Base-by-base conservation (phyloP, 2,329 filamentous ascomycete species). In the Penicillium corylophilum region DNA sequence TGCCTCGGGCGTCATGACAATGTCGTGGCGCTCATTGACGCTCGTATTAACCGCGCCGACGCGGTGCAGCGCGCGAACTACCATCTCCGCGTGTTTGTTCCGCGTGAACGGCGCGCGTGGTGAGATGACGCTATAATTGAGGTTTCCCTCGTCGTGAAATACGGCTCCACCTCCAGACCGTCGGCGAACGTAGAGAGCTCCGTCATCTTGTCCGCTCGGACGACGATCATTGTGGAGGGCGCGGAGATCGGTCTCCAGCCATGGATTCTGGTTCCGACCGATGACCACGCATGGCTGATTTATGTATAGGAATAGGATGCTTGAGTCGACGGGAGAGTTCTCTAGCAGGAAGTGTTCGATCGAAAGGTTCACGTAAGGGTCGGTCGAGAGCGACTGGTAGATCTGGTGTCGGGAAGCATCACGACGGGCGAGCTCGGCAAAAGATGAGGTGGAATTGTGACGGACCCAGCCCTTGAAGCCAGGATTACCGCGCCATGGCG, bases 211-310 rank as follows among this genome's bases (percentile, higher is more conserved):
- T 8, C 8, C 64, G 15, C 39, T 44, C 13, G 42, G 56, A 39
- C 56, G 62, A 29, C 56, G 68, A 59, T 65, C 71, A 69, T 55
- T 76, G 64, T 64, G 74, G 64, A 95, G 75, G 1, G 83, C 77
- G 35, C 74, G 74, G 8, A 96, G 79, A 68, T 95, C 89, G 55
- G 90, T 85, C 75, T 99, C 94, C 8, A 90, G 80, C 94, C 93
- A 99, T 48, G 94, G 94, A 70, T 99, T 99, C 76, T 99, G 94
- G 71, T 99, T 99, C 54, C 94, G 86, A 39, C 94, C 94, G 61
- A 99, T 87, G 67, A 99, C 86, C 53, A 99, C 82, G 69, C 89
- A 91, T 1, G 93, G 91, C 33, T 83, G 74, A 74, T 99, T 97
- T 64, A 85, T 82, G 75, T 97, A 99, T 45, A 96, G 82, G 50